Conservation (phyloP, 2,329 filamentous ascomycete genomes). For the Penicillium sclerotigenum region DNA sequence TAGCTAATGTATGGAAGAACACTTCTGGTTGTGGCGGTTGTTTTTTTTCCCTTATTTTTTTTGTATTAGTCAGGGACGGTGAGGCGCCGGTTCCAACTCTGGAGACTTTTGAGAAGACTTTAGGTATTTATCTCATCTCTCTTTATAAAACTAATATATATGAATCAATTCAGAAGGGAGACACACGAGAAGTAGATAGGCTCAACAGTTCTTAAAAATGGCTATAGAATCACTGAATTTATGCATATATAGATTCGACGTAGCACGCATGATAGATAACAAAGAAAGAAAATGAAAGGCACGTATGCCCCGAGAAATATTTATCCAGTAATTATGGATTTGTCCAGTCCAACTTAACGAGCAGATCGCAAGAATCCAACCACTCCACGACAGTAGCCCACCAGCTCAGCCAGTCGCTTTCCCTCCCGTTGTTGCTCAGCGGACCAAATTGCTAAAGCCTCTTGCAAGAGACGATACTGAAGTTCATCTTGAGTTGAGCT, state of each 20-base stretch:
- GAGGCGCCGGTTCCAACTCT: background rate
- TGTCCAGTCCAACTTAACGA: slow-evolving; percentile 30
- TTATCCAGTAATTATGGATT: background rate
- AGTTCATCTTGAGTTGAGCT: slow-evolving; percentile 48
- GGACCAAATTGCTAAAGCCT: slow-evolving; percentile 67
- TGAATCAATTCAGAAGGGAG: background rate
- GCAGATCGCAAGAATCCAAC: slow-evolving; percentile 71
- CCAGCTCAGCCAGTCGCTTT: slow-evolving; percentile 67
- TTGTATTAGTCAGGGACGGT: slow-evolving; percentile 2
- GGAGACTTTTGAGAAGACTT: background rate
- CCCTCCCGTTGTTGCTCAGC: slow-evolving; percentile 68
- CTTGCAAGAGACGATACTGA: slow-evolving; percentile 48
- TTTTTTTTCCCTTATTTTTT: background rate
- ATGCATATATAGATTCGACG: background rate
- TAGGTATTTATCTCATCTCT: background rate
- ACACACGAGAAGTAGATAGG: background rate
- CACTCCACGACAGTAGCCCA: slow-evolving; percentile 85
- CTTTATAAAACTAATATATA: background rate
- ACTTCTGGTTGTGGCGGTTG: background rate
- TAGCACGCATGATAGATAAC: background rate
- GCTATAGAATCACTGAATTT: background rate
- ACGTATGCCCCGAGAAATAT: background rate
- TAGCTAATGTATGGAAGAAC: slow-evolving; percentile 8
- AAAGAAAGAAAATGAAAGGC: background rate
- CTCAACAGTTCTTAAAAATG: too few relatives aligned